Evolutionary conservation across 805 yeast species (phyloP), one percentile per base, ranked within the genome.

Genomic region (Kodamaea sagamina): DNA sequence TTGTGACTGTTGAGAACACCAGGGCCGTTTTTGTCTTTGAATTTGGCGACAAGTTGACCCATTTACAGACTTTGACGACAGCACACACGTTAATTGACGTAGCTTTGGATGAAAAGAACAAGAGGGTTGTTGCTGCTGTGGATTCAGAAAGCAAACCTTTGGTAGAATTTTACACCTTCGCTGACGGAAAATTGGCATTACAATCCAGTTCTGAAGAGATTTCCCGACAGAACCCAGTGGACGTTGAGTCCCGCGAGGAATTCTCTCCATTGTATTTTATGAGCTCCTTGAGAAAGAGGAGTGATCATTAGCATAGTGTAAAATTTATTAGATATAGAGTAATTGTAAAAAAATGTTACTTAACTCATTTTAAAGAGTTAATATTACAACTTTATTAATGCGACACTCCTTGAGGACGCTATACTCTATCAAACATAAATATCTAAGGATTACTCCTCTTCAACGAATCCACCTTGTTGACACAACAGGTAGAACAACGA

Each of bases 401-500:
- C 24, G 24, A 21, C 24, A 21, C 24, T 21, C 24, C 8, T 21
- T 6, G 24, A 21, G 24, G 8, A 6, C 24, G 24, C 24, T 21
- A 6, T 28, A 28, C 16, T 29, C 34, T 29, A 29, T 29, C 34
- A 29, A 28, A 29, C 34, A 29, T 29, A 29, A 29, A 29, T 29
- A 29, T 29, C 34, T 13, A 8, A 21, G 24, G 15, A 29, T 17
- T 29, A 13, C 34, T 29, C 34, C 17, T 29, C 34, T 15, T 41
- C 34, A 13, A 70, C 65, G 47, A 78, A 77, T 1, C 96, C 96
- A 34, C 93, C 96, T 58, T 86, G 86, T 48, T 83, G 76, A 52
- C 95, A 87, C 46, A 93, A 71, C 0, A 89, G 74, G 58, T 86
- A 88, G 60, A 93, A 92, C 51, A 86, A 63, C 3, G 93, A 82